Evolutionary conservation across 257 asterid species (phyloP).

Genomic region (Marsdenia floribunda): DNA sequence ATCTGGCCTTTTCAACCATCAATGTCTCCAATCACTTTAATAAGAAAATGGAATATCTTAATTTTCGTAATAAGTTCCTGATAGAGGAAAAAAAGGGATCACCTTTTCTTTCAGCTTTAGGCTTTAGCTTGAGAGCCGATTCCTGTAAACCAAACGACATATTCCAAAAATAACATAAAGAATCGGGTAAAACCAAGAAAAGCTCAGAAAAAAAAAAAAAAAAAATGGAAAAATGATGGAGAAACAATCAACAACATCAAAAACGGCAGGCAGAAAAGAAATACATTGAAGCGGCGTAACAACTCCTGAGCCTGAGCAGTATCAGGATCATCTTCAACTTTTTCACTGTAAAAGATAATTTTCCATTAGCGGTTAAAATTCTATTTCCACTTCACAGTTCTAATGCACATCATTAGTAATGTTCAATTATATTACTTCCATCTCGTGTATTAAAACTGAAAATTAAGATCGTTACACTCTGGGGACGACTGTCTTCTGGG

Average conservation of each 20-base stretch:
- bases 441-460: not conserved
- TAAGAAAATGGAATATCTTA: not conserved
- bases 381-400: not conserved
- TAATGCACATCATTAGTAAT: not conserved
- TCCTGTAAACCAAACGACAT: slow-evolving; percentile 40
- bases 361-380: not conserved
- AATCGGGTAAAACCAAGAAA: slow-evolving; percentile 12
- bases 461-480: slow-evolving; percentile 50
- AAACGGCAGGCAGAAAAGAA: not conserved
- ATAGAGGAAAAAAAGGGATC: slow-evolving; percentile 6
- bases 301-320: slow-evolving; percentile 58
- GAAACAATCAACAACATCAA: not conserved
- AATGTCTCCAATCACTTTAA: not conserved
- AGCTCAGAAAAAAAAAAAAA: not conserved
- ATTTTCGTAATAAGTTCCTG: not conserved
- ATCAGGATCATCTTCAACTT: slow-evolving; percentile 50
- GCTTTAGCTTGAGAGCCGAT: slow-evolving; percentile 33
- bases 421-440: not conserved
- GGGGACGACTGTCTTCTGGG: slow-evolving; percentile 35
- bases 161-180: slow-evolving; percentile 4
- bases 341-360: slow-evolving; percentile 43
- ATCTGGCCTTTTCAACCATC: not conserved
- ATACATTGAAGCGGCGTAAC: slow-evolving; percentile 56
- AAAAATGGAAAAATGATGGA: not conserved
- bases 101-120: slow-evolving; percentile 71